Conservation (phyloP, 1,139 yeast genomes). For the Yamadazyma dendronema region DNA sequence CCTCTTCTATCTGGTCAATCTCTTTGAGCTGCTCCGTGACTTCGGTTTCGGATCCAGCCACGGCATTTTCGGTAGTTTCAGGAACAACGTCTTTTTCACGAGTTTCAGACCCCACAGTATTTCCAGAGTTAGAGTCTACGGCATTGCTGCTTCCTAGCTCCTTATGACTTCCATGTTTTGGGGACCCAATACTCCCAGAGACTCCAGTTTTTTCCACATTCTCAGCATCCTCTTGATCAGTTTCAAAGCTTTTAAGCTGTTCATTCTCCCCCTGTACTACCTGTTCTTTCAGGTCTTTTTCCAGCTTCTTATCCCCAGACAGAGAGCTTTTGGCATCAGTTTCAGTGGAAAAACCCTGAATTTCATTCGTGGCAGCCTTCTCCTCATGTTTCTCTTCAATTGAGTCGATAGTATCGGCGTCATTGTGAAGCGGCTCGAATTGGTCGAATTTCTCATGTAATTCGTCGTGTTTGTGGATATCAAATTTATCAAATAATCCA, state of each 20-base stretch:
- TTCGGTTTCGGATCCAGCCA: background rate
- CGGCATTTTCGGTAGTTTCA: background rate
- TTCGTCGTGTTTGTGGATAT: conserved; percentile 17
- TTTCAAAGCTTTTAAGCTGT: background rate
- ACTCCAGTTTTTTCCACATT: too few species aligned
- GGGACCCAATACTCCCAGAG: too few species aligned
- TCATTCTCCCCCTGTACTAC: background rate
- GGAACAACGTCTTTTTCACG: too few species aligned
- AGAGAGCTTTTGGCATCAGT: too few species aligned
- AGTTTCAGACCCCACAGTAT: too few species aligned
- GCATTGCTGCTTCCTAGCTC: background rate
- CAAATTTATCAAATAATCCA: conserved; percentile 42
- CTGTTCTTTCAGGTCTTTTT: background rate
- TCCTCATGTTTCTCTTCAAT: background rate
- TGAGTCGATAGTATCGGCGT: background rate
- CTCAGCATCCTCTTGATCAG: background rate
- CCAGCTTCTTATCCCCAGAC: background rate
- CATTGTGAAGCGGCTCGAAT: conserved; percentile 4
- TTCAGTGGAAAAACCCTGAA: too few species aligned
- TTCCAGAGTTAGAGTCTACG: too few species aligned
- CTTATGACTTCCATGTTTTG: too few species aligned
- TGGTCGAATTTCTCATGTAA: conserved; percentile 15
- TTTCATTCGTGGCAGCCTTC: too few species aligned
- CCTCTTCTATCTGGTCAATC: conserved; percentile 11
- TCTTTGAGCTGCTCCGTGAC: background rate